A percentile compares a stretch with the other conserved stretches of the same genome.
Conservation (phyloP, 2,329 filamentous ascomycete genomes). For the Hypoxylon sp. region DNA sequence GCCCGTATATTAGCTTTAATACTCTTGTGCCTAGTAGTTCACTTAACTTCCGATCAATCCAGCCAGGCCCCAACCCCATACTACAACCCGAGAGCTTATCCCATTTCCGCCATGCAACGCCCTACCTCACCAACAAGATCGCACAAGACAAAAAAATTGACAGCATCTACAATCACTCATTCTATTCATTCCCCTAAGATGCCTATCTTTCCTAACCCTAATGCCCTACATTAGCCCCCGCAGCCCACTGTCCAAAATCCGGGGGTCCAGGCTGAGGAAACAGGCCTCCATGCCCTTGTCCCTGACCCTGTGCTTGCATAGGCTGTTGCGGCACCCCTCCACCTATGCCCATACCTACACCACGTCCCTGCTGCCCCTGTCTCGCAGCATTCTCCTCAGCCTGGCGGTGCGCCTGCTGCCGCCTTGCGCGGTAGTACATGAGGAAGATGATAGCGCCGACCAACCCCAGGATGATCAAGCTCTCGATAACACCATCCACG, state of each 20-base stretch:
- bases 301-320: slow-evolving; percentile 11
- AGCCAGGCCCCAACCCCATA: too few species aligned
- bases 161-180: neutral
- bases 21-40: too few species aligned
- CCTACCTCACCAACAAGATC: neutral
- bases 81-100: neutral
- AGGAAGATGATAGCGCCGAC: slow-evolving; percentile 81
- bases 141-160: neutral
- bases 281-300: slow-evolving; percentile 43
- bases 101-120: neutral
- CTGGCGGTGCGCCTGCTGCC: slow-evolving; percentile 69
- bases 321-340: slow-evolving; percentile 43
- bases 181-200: slow-evolving; percentile 16
- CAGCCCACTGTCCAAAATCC: slow-evolving; percentile 74
- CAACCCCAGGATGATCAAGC: slow-evolving; percentile 84
- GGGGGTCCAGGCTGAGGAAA: slow-evolving; percentile 74
- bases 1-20: too few species aligned
- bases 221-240: slow-evolving; percentile 72
- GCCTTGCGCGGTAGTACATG: slow-evolving; percentile 83
- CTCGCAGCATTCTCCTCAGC: slow-evolving; percentile 53
- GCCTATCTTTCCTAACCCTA: slow-evolving; percentile 34
- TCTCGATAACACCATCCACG: slow-evolving; percentile 86
- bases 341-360: slow-evolving; percentile 27
- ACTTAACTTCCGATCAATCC: too few species aligned
- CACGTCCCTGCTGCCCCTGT: slow-evolving; percentile 35